Evolutionary conservation across 306 rosid genomes (phyloP).

Genomic region (Styphnolobium japonicum): DNA sequence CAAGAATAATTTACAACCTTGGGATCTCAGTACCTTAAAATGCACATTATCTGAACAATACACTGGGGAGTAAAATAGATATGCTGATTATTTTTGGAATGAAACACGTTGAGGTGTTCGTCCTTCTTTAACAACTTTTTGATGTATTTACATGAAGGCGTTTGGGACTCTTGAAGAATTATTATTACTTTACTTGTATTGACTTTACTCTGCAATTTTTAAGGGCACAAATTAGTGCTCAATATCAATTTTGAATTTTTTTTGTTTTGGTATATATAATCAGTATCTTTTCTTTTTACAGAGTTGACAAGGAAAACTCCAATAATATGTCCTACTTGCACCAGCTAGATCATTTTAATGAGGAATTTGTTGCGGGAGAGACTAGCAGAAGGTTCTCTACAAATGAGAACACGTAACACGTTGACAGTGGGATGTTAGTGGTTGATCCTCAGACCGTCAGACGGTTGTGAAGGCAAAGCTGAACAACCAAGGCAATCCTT

Average conservation of each 20-base stretch:
- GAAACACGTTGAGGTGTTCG: too few species aligned
- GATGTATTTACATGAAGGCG: too few species aligned
- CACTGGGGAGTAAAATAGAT: too few species aligned
- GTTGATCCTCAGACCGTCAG: slow-evolving; percentile 25
- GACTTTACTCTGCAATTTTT: background rate
- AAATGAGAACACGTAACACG: slow-evolving; percentile 44
- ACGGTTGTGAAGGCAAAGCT: slow-evolving; percentile 43
- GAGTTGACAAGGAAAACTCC: slow-evolving; percentile 53
- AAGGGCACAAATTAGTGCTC: background rate
- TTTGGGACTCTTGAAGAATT: background rate
- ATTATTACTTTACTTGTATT: background rate
- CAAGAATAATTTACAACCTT: too few species aligned
- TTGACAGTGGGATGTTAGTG: slow-evolving; percentile 46
- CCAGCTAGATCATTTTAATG: slow-evolving; percentile 28
- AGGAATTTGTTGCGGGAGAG: slow-evolving; percentile 45
- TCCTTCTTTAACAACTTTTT: too few species aligned
- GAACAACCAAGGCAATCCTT: slow-evolving; percentile 49
- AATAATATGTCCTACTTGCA: slow-evolving; percentile 35
- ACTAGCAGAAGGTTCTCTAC: slow-evolving; percentile 41
- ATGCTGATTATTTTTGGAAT: too few species aligned
- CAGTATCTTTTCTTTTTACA: background rate
- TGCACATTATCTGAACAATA: too few species aligned
- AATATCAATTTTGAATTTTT: background rate
- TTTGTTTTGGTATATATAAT: background rate
- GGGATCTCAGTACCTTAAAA: too few species aligned